Evolutionary conservation across 495 filamentous ascomycete genomes (phyloP).

Genomic region (Podospora comata): DNA sequence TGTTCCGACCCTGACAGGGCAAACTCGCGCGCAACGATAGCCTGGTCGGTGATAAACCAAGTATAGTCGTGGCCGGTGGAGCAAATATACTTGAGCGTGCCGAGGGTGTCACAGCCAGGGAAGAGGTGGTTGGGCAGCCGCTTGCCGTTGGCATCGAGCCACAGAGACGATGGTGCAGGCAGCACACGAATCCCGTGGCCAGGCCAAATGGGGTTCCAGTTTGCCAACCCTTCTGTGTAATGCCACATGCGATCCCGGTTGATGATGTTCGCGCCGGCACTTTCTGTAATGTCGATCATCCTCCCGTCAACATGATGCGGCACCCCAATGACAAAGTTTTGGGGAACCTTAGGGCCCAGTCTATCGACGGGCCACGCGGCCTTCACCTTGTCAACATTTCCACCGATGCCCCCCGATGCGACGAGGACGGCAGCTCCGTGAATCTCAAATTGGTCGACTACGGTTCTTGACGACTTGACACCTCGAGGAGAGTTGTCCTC

Average conservation of each 20-base stretch:
- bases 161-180: constrained; percentile 50
- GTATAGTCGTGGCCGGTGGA: constrained; percentile 52
- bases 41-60: constrained; percentile 52
- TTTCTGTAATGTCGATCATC: constrained; percentile 49
- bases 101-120: constrained; percentile 50
- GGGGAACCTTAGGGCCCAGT: constrained; percentile 44
- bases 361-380: constrained; percentile 46
- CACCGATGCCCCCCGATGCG: constrained; percentile 49
- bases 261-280: constrained; percentile 44
- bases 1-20: constrained; percentile 54
- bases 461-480: constrained; percentile 40
- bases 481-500: constrained; percentile 40
- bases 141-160: constrained; percentile 52
- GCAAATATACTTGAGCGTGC: constrained; percentile 52
- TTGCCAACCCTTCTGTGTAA: constrained; percentile 52
- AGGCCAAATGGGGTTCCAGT: constrained; percentile 54
- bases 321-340: constrained; percentile 50
- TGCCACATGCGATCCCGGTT: constrained; percentile 56
- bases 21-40: constrained; percentile 51
- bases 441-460: constrained; percentile 45
- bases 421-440: constrained; percentile 44
- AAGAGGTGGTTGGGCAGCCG: constrained; percentile 47
- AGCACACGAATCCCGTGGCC: constrained; percentile 51
- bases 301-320: constrained; percentile 52
- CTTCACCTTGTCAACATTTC: constrained; percentile 51